These are phyloP conservation scores for Rhododendron ferrugineum DNA, from an alignment of 148 eudicot genomes.

Conservation along the genomic window DNA sequence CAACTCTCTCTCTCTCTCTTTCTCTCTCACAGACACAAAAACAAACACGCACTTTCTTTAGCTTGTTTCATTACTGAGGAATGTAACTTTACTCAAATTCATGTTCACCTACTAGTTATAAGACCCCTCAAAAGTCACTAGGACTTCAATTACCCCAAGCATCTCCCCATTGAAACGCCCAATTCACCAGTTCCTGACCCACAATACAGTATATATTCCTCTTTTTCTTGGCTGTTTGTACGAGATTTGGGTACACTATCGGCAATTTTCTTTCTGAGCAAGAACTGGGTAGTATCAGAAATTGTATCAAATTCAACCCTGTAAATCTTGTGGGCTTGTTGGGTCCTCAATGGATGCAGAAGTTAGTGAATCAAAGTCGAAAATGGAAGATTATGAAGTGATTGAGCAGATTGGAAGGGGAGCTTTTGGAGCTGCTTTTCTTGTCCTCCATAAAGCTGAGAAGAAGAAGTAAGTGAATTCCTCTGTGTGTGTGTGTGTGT, in stretches of 20 bases:
- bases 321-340: slow-evolving; percentile 14
- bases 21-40: neutral
- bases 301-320: neutral
- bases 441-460: slow-evolving; percentile 62
- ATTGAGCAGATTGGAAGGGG: slow-evolving; percentile 84
- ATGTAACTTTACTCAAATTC: slow-evolving; percentile 14
- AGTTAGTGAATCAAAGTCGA: slow-evolving; percentile 41
- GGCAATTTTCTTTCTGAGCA: neutral
- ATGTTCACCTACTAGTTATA: neutral
- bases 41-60: neutral
- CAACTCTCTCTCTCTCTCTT: neutral
- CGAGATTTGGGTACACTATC: neutral
- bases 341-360: slow-evolving; percentile 58
- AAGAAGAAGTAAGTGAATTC: slow-evolving; percentile 51
- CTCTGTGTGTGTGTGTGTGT: neutral
- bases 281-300: neutral
- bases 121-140: neutral
- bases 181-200: neutral
- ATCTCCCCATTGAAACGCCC: neutral
- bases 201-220: neutral
- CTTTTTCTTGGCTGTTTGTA: neutral
- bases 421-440: slow-evolving; percentile 64
- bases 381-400: slow-evolving; percentile 77
- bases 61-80: slow-evolving; percentile 13
- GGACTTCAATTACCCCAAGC: neutral